Conservation (phyloP, 208 protist species). For the Wallacemonas collosoma region DNA sequence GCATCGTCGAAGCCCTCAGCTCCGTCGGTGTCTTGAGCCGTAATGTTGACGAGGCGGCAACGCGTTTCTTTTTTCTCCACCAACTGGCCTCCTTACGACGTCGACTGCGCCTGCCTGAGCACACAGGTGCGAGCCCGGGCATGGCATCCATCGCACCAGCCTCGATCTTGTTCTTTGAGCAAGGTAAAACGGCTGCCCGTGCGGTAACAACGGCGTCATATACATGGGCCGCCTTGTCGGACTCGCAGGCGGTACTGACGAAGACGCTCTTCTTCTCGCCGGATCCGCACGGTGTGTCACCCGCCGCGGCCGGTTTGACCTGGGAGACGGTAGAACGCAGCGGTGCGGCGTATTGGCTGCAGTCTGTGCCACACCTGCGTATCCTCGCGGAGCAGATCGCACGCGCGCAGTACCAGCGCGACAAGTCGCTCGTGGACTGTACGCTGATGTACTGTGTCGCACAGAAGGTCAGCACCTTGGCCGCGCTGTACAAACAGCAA, state of each 20-base stretch:
- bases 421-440: slow-evolving; percentile 64
- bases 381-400: slow-evolving; percentile 75
- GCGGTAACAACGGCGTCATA: slow-evolving; percentile 41
- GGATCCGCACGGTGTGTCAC: background rate
- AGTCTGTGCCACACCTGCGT: slow-evolving; percentile 54
- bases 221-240: slow-evolving; percentile 69
- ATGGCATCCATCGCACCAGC: slow-evolving; percentile 25
- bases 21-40: slow-evolving; percentile 40
- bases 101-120: slow-evolving; percentile 50
- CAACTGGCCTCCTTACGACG: slow-evolving; percentile 52
- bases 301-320: slow-evolving; percentile 15
- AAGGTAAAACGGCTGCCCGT: slow-evolving; percentile 46
- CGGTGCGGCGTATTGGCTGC: slow-evolving; percentile 74
- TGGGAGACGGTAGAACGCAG: slow-evolving; percentile 69
- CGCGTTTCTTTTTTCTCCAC: slow-evolving; percentile 74
- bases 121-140: slow-evolving; percentile 6
- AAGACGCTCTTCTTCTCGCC: slow-evolving; percentile 42
- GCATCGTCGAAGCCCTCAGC: slow-evolving; percentile 69
- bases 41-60: slow-evolving; percentile 74
- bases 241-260: slow-evolving; percentile 55
- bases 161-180: slow-evolving; percentile 46
- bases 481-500: slow-evolving; percentile 89
- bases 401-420: slow-evolving; percentile 74
- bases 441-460: slow-evolving; percentile 92
- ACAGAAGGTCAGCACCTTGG: slow-evolving; percentile 80